phyloP scores from a whole-genome alignment of 352 stramenopile genomes.

The Pythium rishiriense region DNA sequence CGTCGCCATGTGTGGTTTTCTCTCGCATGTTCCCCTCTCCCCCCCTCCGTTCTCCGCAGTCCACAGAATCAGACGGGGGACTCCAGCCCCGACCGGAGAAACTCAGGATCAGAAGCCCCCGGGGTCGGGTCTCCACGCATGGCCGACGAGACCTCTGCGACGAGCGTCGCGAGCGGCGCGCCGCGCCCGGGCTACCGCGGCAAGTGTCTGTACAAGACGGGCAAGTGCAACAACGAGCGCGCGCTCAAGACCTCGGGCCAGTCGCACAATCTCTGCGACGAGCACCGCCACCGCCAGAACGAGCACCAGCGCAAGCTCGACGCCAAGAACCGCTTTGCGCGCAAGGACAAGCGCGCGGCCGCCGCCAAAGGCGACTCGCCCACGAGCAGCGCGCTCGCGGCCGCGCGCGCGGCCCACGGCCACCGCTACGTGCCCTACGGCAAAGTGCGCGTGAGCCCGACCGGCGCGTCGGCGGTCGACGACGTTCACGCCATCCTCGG shows the following conservation, averaged over 20 bases:
- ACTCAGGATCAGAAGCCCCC: constrained; percentile 37
- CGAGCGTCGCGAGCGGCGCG: constrained; percentile 2
- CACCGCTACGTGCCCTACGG: constrained; percentile 28
- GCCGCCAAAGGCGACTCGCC: constrained; percentile 19
- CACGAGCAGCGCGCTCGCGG: constrained; percentile 18
- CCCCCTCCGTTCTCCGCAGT: not conserved
- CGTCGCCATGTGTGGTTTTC: not conserved
- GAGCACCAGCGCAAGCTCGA: constrained; percentile 88
- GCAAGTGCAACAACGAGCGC: constrained; percentile 85
- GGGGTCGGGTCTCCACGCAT: too few species aligned
- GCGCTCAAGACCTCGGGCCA: constrained; percentile 82
- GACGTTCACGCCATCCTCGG: constrained; percentile 19
- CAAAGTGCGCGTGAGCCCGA: constrained; percentile 29
- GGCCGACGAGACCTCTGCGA: constrained; percentile 11
- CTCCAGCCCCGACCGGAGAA: constrained; percentile 21
- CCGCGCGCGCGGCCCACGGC: constrained; percentile 2
- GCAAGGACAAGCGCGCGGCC: constrained; percentile 49
- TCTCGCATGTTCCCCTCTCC: constrained; percentile 1
- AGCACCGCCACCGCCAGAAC: constrained; percentile 82
- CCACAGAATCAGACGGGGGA: constrained; percentile 22
- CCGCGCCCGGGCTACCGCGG: constrained; percentile 54
- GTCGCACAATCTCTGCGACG: constrained; percentile 85
- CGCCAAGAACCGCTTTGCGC: constrained; percentile 74
- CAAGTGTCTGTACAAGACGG: constrained; percentile 87
- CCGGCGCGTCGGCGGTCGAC: not conserved